Evolutionary conservation across 23 red algal species (phyloP), one percentile per base, ranked within the genome.

Genomic region (Gracilaria gracilis): DNA sequence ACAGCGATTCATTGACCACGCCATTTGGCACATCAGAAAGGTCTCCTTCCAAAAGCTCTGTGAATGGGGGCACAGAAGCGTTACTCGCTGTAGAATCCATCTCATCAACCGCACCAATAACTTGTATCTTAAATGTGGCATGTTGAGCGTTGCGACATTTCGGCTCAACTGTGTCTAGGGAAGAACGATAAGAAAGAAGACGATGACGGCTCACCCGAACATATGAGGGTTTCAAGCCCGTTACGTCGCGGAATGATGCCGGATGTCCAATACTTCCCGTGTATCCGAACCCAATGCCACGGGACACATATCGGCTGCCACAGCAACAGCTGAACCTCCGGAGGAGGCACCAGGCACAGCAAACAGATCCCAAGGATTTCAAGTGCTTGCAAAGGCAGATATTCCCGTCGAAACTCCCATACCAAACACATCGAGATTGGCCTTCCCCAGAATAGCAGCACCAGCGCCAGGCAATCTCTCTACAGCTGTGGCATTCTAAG

Each of bases 391-490:
- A 35, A 70, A 99, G 17, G 78, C 90, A 23, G 94, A 90, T 40
- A 62, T 81, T 34, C 88, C 85, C 0, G 88, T 93, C 4, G 84
- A 90, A 35, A 70, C 32, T 66, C 94, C 97, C 91, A 99, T 94
- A n/a, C 97, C 97, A 76, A 93, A 96, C 91, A 96, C 97, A 79
- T 95, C 94, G 83, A 99, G 86, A 74, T 94, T 96, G 84, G 93
- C 96, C 75, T 96, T 96, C 46, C 97, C 97, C 4, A 99, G 35
- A 39, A 96, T 81, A n/a, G 96, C 58, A 24, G 94, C 93, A 33
- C 93, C 97, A 44, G 92, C 86, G 40, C 50, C 91, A 34, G 46
- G 17, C 1, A 95, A 70, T 23, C 97, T 90, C 33, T 50, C 29
- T 13, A 98, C 93, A 11, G 81, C 88, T 2, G 96, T 98, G 24